A percentile compares a stretch with the other conserved stretches of the same genome.
Conservation (phyloP, 345 rosid genomes). For the Sisymbrium altissimum region DNA sequence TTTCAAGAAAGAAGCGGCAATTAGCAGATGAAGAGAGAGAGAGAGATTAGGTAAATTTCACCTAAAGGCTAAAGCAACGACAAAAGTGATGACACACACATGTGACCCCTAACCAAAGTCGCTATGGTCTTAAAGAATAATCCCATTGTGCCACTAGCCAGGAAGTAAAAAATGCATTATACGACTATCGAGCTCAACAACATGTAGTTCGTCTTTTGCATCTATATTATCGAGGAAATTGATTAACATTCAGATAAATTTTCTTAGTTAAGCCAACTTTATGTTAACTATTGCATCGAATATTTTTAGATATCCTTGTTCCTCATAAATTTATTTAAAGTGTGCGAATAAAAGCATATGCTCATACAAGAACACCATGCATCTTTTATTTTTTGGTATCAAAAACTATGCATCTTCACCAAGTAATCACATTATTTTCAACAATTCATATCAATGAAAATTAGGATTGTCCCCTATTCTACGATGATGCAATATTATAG, state of each 20-base stretch:
- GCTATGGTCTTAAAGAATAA: not conserved
- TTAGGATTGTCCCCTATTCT: not conserved
- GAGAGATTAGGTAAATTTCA: not conserved
- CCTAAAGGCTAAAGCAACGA: not conserved
- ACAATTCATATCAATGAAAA: not conserved
- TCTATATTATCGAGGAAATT: not conserved
- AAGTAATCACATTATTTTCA: no score
- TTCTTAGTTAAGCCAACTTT: not conserved
- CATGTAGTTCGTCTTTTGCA: not conserved
- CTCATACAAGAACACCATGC: not conserved
- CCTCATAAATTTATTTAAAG: not conserved
- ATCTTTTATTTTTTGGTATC: no score
- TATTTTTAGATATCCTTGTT: not conserved
- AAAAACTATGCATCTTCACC: no score
- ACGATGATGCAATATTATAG: not conserved
- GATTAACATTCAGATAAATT: not conserved
- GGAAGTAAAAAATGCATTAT: not conserved
- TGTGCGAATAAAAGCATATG: not conserved
- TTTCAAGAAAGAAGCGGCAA: not conserved
- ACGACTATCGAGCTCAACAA: slow-evolving; percentile 7
- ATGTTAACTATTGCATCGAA: not conserved
- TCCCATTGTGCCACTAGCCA: not conserved
- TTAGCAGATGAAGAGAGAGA: not conserved
- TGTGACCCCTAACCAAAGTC: not conserved
- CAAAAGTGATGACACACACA: not conserved